A percentile compares a stretch with the other conserved stretches of the same genome.
phyloP scores from a whole-genome alignment of 805 yeast genomes.

The Candida koratica region DNA sequence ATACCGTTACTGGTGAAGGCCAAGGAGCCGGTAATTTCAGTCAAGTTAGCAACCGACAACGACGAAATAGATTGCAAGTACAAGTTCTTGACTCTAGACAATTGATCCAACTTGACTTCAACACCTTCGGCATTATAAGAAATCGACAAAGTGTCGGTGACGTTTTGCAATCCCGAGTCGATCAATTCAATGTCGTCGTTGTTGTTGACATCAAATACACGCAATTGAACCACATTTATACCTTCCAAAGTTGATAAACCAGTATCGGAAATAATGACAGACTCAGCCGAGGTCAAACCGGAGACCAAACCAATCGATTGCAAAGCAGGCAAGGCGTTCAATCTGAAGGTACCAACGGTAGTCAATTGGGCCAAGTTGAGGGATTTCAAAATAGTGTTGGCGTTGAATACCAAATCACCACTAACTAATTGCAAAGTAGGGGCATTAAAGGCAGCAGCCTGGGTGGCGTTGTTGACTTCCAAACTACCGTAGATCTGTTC shows the following conservation, averaged over 20 bases:
- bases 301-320: conserved; percentile 57
- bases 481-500: conserved; percentile 75
- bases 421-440: conserved; percentile 72
- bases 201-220: conserved; percentile 80
- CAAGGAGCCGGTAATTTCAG: conserved; percentile 73
- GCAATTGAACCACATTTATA: conserved; percentile 46
- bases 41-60: conserved; percentile 64
- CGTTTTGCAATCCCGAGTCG: conserved; percentile 68
- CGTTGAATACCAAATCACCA: conserved; percentile 59
- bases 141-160: conserved; percentile 70
- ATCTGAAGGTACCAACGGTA: conserved; percentile 75
- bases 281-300: conserved; percentile 71
- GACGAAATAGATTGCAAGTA: conserved; percentile 78
- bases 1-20: conserved; percentile 75
- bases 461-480: conserved; percentile 59
- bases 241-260: conserved; percentile 66
- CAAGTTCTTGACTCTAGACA: conserved; percentile 84
- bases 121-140: conserved; percentile 82
- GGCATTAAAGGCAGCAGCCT: conserved; percentile 65
- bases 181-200: conserved; percentile 72
- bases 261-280: conserved; percentile 71
- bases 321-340: conserved; percentile 86
- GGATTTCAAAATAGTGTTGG: conserved; percentile 61
- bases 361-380: conserved; percentile 74
- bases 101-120: conserved; percentile 61